Base-by-base conservation (phyloP, 495 filamentous ascomycete species). In the Podospora sp. region DNA sequence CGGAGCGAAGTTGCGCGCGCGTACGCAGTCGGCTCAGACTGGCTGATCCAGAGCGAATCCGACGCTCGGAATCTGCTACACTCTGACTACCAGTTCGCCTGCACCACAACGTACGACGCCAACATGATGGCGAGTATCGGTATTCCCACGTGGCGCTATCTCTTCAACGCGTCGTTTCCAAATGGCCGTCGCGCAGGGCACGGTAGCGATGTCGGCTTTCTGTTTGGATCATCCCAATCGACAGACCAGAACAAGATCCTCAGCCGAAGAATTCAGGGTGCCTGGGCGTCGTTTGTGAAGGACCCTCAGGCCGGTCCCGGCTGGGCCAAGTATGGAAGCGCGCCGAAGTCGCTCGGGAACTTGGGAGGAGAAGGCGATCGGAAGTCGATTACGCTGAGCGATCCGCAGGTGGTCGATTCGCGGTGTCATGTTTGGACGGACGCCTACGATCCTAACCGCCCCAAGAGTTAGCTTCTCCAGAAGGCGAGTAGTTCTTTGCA, bases 141-240 rank as follows among this genome's bases (percentile, higher is more conserved):
- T 6, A 60, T 60, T 20, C 53, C 62, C 22, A 66, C 56, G 6
- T 66, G 64, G 64, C 53, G 64, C 24, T 66, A 60, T 29, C 21
- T 66, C 21, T 66, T 66, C 56, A 66, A 66, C n/a, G 64, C 64
- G 16, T 66, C 64, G 9, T 33, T 66, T 24, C 64, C 64, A 22
- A 22, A 33, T 18, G 64, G 56, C 1, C 29, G 56, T 12, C 36
- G 46, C 7, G 64, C 64, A 2, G 56, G 64, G 11, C 64, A 66
- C n/a, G 64, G 64, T 33, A 66, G 53, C 55, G 64, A 66, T 51
- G 64, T 66, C 18, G 36, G 25, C 14, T 66, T 66, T 22, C n/a
- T 66, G 18, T 66, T 66, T 66, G 64, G 64, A 26, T 26, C 64
- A 22, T 21, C 20, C 16, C 56, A 51, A 33, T 36, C 53, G 16